Base-by-base conservation (phyloP, 2,329 filamentous ascomycete species). In the Phaeoacremonium minimum region DNA sequence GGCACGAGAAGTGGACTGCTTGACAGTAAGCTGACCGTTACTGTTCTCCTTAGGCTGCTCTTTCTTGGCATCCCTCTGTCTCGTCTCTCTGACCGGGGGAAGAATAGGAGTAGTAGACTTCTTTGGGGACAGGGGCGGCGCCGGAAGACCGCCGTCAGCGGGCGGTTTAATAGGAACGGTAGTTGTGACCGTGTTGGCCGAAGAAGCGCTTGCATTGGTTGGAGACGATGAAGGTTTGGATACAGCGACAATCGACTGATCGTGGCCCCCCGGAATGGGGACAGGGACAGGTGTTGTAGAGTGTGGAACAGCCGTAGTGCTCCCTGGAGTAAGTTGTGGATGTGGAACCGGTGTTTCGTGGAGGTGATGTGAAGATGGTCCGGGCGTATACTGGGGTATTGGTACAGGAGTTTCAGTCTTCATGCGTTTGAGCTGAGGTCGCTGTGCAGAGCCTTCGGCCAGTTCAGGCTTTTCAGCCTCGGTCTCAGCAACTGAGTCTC, bases 341-440 rank as follows among this genome's bases (percentile, higher is more conserved):
- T 42, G 45, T 17, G 40, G 46, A 4, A 43, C 43, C 12, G 48
- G 43, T 5, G 49, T 51, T 36, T 53, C 52, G 19, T 49, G 44
- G 13, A 48, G 34, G 9, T 40, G 34, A 26, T 44, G 46, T 15
- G 51, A 47, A 11, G 41, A 32, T 14, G 30, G n/a, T 20, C 20
- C 35, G 7, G 41, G 35, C n/a, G 46, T 45, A 7, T 51, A 49
- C 18, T 55, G 50, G 1, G 59, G 59, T 16, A 58, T 55, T 14
- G 59, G 59, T 13, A 62, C 58, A 3, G 58, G 58, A n/a, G 59
- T 62, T 43, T 62, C 59, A 2, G 57, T 62, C 46, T 62, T 62
- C 32, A 53, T 52, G 4, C 58, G 53, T 49, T 62, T 62, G 28
- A 52, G 41, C 40, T 51, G 48, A 7, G 47, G 47, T 15, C 50